Evolutionary conservation across 139 green algal genomes (phyloP), one percentile per base, ranked within the genome.

Genomic region (Edaphochlamys debaryana): DNA sequence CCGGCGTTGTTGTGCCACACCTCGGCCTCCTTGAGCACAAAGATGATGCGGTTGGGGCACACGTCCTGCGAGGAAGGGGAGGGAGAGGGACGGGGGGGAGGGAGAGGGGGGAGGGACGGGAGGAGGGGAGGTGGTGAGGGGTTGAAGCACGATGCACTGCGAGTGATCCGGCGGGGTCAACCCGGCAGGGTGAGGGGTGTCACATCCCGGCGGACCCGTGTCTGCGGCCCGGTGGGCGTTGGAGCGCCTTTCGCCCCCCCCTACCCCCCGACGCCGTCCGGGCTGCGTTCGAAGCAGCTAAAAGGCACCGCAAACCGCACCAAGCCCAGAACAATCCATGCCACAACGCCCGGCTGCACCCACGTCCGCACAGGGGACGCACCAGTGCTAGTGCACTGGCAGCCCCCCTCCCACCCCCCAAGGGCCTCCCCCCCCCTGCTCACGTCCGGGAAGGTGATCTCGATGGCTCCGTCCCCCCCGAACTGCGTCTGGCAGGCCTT

Each of bases 401-500:
- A n/a, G n/a, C n/a, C n/a, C n/a, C n/a, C n/a, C n/a, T n/a, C n/a
- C n/a, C n/a, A n/a, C n/a, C n/a, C n/a, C n/a, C n/a, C n/a, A n/a
- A n/a, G n/a, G n/a, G n/a, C n/a, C n/a, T n/a, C n/a, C n/a, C n/a
- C n/a, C n/a, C n/a, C n/a, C n/a, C n/a, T n/a, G n/a, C 85, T 30
- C 79, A 88, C 79, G 63, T 86, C 84, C 6, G 91, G 79, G 41
- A 96, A 94, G 4, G 1, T 67, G 0, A 95, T 62, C 20, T 64
- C 62, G 25, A 96, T 68, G 22, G 62, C 27, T 62, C 87, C 89
- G 36, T 84, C 67, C 17, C 82, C 64, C 1, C n/a, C 64, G 62
- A 96, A 90, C 13, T 80, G 71, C 4, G 93, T 95, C 72, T 95
- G 91, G 54, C 94, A 89, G 22, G 92, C 93, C 78, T 92, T 91